phyloP scores from a whole-genome alignment of 805 yeast species.

The Maudiozyma barnettii region DNA sequence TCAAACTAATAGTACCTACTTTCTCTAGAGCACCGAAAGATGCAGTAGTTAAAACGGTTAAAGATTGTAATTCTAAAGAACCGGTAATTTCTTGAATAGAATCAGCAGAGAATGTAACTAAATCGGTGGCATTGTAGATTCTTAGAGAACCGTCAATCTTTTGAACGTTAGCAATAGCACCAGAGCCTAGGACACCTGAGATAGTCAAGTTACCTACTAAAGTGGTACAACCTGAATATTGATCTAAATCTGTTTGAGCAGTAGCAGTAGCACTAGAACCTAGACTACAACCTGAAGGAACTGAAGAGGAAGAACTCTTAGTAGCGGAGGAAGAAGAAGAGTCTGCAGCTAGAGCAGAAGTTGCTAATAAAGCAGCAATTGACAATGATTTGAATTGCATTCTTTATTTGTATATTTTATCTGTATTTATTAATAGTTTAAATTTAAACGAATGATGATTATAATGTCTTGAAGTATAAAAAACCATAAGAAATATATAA shows the following conservation, averaged over 20 bases:
- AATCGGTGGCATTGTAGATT: constrained; percentile 53
- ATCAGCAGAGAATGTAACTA: constrained; percentile 68
- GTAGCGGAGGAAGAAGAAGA: neutral
- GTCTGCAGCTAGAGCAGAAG: constrained; percentile 36
- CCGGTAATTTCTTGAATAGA: constrained; percentile 66
- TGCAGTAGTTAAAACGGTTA: constrained; percentile 58
- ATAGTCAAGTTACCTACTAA: constrained; percentile 71
- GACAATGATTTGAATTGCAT: constrained; percentile 48
- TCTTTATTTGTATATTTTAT: constrained; percentile 12
- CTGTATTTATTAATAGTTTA: neutral
- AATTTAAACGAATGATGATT: neutral
- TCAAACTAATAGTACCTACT: constrained; percentile 71
- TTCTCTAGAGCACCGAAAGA: constrained; percentile 69
- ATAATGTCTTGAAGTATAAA: neutral
- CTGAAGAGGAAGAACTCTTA: constrained; percentile 33
- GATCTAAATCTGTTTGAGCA: constrained; percentile 68
- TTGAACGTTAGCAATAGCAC: constrained; percentile 65
- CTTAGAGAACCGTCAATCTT: constrained; percentile 68
- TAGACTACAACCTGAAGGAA: constrained; percentile 59
- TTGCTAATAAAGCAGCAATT: constrained; percentile 41
- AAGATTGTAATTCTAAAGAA: constrained; percentile 46
- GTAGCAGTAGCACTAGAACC: constrained; percentile 58
- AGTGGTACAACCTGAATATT: constrained; percentile 62
- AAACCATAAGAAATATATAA: neutral
- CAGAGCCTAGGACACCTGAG: constrained; percentile 52